These are phyloP conservation scores for Haplosporangium gracile DNA, from an alignment of 192 early-diverging fungal species.

Conservation along the genomic window DNA sequence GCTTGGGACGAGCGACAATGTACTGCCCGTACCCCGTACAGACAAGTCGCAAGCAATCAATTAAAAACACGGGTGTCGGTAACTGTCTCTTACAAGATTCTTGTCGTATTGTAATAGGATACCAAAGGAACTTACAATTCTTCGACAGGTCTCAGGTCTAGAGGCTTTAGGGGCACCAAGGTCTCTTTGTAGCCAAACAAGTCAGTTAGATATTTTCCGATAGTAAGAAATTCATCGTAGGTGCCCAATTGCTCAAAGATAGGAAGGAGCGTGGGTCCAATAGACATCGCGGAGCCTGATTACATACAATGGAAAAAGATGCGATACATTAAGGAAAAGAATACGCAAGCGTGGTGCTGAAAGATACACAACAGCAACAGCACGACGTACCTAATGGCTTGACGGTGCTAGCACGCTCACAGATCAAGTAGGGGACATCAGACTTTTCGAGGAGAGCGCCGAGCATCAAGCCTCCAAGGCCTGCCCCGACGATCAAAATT, in stretches of 20 bases:
- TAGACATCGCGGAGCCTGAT: not conserved
- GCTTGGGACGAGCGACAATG: not conserved
- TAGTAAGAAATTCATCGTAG: not conserved
- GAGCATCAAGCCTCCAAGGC: not conserved
- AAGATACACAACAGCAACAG: not conserved
- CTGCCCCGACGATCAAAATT: not conserved
- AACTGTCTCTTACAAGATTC: not conserved
- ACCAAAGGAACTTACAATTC: not conserved
- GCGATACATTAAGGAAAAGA: not conserved
- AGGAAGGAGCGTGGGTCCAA: not conserved
- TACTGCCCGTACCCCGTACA: not conserved
- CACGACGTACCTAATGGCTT: not conserved
- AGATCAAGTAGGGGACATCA: not conserved
- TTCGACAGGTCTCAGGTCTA: not conserved
- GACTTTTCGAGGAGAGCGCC: conserved; percentile 4
- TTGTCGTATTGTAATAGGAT: not conserved
- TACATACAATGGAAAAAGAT: no score
- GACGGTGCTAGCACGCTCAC: not conserved
- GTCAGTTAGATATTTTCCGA: not conserved
- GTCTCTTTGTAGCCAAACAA: not conserved
- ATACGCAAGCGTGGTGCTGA: no score
- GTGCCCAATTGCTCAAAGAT: conserved; percentile 4
- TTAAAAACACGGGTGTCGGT: not conserved
- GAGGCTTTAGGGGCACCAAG: not conserved
- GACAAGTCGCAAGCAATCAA: not conserved